Evolutionary conservation across 2,329 filamentous ascomycete species (phyloP), one percentile per base, ranked within the genome.

Genomic region (Ophiostoma ulmi): DNA sequence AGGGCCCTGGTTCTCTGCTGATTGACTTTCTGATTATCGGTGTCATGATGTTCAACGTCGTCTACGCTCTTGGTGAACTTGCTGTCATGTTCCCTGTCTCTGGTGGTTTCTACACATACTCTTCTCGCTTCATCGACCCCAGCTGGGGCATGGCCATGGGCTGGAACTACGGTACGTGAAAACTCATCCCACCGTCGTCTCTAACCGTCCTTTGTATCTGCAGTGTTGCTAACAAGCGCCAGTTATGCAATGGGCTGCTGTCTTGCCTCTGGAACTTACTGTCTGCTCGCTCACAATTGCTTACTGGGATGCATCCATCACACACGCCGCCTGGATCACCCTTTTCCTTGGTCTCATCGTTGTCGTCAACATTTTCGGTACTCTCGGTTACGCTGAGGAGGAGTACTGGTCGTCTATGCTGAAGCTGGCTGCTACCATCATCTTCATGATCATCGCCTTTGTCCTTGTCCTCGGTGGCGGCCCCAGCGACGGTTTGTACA

Each of bases 361-460:
- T 22, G 75, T 83, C 4, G 80, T 88, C 77, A 87, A 87, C 75
- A 73, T 88, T 64, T 87, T 87, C 66, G 86, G 86, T 14, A 83
- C 86, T 0, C 78, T 84, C 2, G 84, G 84, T 7, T 86, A 86
- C 71, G 85, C 80, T 14, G 86, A 85, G 75, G 87, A 89, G 71
- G 87, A 90, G 75, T 90, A 89, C 75, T 81, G 84, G 76, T 82
- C 88, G 1, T 83, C 84, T 6, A 77, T 84, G 6, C 79, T 89
- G 71, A 90, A 90, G 75, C 80, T 89, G 14, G 76, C 78, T 0
- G 87, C 88, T 4, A 87, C 84, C 68, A 77, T 87, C 44, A 83
- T 88, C 66, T 90, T 90, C 79, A 89, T 91, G 80, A 82, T 91
- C 72, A 82, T 89, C 64, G 83, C 84, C 20, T 82, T 90, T 48